These are phyloP conservation scores for Nicotiana knightiana DNA, from an alignment of 257 asterid species.

Conservation along the genomic window DNA sequence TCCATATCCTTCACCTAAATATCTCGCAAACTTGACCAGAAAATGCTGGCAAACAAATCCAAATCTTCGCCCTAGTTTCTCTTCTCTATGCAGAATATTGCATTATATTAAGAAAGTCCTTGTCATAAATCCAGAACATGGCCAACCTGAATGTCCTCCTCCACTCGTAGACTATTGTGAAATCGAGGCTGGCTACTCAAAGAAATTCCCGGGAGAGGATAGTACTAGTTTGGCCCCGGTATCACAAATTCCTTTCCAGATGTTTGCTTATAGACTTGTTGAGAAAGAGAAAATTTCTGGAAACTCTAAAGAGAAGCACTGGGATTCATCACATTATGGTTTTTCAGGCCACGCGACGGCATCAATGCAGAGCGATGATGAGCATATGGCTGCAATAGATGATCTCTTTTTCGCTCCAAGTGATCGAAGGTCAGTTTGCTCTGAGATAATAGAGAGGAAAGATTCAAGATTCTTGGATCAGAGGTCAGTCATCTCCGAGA, in stretches of 20 bases:
- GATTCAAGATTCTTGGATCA: constrained; percentile 12
- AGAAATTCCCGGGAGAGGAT: constrained; percentile 35
- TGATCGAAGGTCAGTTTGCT: constrained; percentile 60
- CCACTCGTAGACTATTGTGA: constrained; percentile 78
- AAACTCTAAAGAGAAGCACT: constrained; percentile 25
- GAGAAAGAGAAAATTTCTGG: constrained; percentile 52
- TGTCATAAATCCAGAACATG: constrained; percentile 72
- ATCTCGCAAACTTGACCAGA: constrained; percentile 55
- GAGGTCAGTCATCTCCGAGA: constrained; percentile 24
- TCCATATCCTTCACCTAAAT: constrained; percentile 69
- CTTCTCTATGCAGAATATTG: constrained; percentile 61
- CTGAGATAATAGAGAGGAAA: constrained; percentile 13
- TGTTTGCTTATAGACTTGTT: constrained; percentile 53
- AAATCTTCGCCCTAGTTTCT: constrained; percentile 55
- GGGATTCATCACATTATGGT: constrained; percentile 39
- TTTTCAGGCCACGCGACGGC: constrained; percentile 24
- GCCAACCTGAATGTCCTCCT: constrained; percentile 70
- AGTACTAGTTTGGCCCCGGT: constrained; percentile 29
- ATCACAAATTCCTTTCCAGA: constrained; percentile 70
- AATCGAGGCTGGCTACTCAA: constrained; percentile 53
- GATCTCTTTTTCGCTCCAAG: constrained; percentile 54
- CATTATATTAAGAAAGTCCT: constrained; percentile 71
- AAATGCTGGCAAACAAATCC: constrained; percentile 87
- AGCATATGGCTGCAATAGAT: constrained; percentile 52
- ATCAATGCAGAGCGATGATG: constrained; percentile 41